Percentiles rank a stretch among this genome's conserved stretches.
Evolutionary conservation across 805 yeast species (phyloP).

Genomic region (Schwanniomyces pseudopolymorphus): DNA sequence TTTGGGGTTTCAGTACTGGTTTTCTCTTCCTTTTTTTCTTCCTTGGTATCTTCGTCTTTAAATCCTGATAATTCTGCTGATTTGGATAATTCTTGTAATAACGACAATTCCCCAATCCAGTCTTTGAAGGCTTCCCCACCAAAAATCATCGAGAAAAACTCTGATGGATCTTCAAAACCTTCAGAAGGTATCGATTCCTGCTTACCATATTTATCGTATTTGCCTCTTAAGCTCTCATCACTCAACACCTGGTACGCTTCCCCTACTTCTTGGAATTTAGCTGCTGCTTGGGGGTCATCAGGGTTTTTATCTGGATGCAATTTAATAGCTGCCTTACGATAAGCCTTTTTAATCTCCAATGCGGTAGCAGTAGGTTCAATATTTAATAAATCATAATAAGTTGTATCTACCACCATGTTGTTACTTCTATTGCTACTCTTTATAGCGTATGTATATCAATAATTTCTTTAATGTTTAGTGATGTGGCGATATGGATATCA

Average conservation of each 20-base stretch:
- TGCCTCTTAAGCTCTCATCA: conserved; percentile 59
- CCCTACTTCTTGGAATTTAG: conserved; percentile 46
- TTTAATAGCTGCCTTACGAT: conserved; percentile 43
- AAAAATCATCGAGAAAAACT: conserved; percentile 79
- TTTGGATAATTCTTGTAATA: conserved; percentile 40
- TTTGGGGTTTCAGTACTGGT: not conserved
- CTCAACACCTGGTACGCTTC: conserved; percentile 81
- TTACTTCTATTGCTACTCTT: not conserved
- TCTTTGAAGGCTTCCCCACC: conserved; percentile 80
- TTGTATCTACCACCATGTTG: conserved; percentile 45
- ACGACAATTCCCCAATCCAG: conserved; percentile 82
- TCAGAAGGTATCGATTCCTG: conserved; percentile 61
- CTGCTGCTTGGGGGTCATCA: conserved; percentile 45
- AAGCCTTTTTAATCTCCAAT: conserved; percentile 45
- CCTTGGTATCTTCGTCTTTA: conserved; percentile 25
- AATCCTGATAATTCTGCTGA: conserved; percentile 43
- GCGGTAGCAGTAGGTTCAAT: conserved; percentile 37
- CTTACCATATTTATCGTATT: conserved; percentile 75
- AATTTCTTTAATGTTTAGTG: not conserved
- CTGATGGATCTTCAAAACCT: conserved; percentile 80
- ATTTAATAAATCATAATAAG: conserved; percentile 41
- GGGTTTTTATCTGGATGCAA: conserved; percentile 49
- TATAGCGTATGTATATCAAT: not conserved
- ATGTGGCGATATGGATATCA: not conserved
- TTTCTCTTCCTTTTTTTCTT: conserved; percentile 17